These are phyloP conservation scores for Pyrenopolyporus hunteri DNA, from an alignment of 495 filamentous ascomycete genomes.

Conservation along the genomic window DNA sequence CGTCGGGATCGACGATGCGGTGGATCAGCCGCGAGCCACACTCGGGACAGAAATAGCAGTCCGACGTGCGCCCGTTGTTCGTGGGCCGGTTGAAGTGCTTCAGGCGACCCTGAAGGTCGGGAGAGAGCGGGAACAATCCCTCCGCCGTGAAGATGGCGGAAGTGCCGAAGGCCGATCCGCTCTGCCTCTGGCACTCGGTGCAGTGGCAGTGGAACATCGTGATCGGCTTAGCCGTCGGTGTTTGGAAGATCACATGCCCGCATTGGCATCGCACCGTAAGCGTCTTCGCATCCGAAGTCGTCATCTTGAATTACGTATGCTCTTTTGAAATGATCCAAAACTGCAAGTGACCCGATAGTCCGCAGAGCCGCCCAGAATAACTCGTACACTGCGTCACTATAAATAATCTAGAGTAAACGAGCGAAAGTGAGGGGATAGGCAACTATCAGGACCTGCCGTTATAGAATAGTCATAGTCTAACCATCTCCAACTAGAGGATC, in stretches of 20 bases:
- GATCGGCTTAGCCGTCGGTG: constrained; percentile 49
- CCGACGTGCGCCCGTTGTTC: constrained; percentile 49
- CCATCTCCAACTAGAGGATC: constrained; percentile 19
- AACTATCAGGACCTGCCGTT: neutral
- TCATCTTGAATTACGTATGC: constrained; percentile 11
- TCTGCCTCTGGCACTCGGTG: constrained; percentile 64
- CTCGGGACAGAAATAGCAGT: constrained; percentile 59
- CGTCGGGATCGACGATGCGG: constrained; percentile 47
- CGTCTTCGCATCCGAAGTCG: constrained; percentile 12
- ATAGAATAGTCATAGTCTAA: neutral
- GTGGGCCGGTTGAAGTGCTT: constrained; percentile 50
- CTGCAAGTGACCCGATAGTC: no score
- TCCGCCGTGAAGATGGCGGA: constrained; percentile 53
- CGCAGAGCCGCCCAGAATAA: no score
- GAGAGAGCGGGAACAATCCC: constrained; percentile 56
- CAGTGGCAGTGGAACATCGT: constrained; percentile 65
- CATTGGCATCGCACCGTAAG: constrained; percentile 59
- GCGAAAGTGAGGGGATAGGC: no score
- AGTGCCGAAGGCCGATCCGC: constrained; percentile 62
- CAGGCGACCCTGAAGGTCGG: constrained; percentile 40
- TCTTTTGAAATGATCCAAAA: no score
- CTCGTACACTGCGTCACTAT: no score
- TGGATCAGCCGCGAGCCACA: constrained; percentile 61
- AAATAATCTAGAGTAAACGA: no score
- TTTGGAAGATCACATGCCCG: constrained; percentile 53